Conservation (phyloP, 2,329 filamentous ascomycete species). For the Ilyonectria sp. region DNA sequence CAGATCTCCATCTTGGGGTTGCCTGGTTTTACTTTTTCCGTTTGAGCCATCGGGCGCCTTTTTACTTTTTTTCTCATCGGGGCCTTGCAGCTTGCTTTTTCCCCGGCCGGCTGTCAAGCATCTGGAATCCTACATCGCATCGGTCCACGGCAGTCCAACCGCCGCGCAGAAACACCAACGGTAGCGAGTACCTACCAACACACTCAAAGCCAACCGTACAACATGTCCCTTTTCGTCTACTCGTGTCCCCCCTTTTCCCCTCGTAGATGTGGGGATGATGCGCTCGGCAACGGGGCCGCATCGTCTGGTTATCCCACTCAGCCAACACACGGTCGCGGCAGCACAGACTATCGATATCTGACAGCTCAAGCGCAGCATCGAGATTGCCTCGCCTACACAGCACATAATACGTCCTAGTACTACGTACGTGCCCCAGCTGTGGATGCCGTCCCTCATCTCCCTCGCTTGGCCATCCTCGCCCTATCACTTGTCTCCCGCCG, state of each 20-base stretch:
- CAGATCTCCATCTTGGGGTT: background rate
- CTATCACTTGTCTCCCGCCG: background rate
- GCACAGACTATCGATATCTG: background rate
- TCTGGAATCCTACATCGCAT: background rate
- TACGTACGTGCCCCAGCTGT: background rate
- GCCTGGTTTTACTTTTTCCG: background rate
- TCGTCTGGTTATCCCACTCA: background rate
- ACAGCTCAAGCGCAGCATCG: background rate
- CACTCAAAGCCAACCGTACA: no score
- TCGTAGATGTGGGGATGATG: conserved; percentile 2
- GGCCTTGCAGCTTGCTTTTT: conserved; percentile 1
- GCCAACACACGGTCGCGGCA: background rate
- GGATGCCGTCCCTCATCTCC: background rate
- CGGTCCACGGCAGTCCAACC: background rate
- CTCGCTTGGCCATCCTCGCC: background rate
- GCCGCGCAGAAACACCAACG: no score
- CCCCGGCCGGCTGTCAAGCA: no score
- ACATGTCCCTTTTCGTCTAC: background rate
- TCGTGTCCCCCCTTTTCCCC: background rate
- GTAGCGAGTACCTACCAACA: no score
- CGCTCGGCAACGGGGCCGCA: background rate
- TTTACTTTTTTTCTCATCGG: background rate
- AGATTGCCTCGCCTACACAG: background rate
- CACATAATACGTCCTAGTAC: no score
- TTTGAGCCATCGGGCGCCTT: background rate